Evolutionary conservation across 2,329 filamentous ascomycete genomes (phyloP).

Genomic region (Sphaerulina vaccinii): DNA sequence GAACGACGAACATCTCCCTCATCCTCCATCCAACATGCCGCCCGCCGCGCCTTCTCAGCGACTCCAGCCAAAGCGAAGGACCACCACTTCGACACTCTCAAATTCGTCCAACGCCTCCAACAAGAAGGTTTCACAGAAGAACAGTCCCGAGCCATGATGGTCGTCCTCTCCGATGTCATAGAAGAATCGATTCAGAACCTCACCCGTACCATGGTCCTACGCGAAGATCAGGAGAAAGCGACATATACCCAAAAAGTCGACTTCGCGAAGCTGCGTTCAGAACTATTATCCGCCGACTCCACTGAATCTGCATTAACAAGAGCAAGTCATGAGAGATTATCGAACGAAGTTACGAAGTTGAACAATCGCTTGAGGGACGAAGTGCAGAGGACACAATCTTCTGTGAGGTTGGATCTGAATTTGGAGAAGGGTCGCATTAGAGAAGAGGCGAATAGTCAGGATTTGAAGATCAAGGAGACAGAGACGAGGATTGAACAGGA

Average conservation of each 20-base stretch:
- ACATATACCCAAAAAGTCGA: constrained; percentile 86
- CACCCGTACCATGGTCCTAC: constrained; percentile 94
- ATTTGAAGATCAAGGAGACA: constrained; percentile 97
- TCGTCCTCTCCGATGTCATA: constrained; percentile 91
- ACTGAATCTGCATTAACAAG: constrained; percentile 87
- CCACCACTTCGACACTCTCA: constrained; percentile 97
- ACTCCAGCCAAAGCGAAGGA: constrained; percentile 64
- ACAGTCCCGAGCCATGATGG: constrained; percentile 98
- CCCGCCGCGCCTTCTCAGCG: constrained; percentile 60
- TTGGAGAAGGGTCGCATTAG: constrained; percentile 94
- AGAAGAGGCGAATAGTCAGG: constrained; percentile 93
- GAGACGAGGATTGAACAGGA: constrained; percentile 98
- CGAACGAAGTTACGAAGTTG: constrained; percentile 92
- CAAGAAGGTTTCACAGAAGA: constrained; percentile 93
- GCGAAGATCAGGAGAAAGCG: constrained; percentile 84
- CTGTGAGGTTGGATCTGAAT: constrained; percentile 87
- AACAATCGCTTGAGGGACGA: constrained; percentile 88
- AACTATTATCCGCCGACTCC: constrained; percentile 86
- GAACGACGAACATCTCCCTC: constrained; percentile 11
- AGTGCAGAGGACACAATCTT: constrained; percentile 89
- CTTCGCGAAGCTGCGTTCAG: constrained; percentile 93
- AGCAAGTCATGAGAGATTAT: constrained; percentile 84
- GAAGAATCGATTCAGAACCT: constrained; percentile 98
- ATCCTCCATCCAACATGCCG: constrained; percentile 11
- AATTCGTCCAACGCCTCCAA: constrained; percentile 88